Percentiles rank a stretch among this genome's conserved stretches.
phyloP scores from a whole-genome alignment of 768 basidiomycete genomes.

The Trametes sanguinea region DNA sequence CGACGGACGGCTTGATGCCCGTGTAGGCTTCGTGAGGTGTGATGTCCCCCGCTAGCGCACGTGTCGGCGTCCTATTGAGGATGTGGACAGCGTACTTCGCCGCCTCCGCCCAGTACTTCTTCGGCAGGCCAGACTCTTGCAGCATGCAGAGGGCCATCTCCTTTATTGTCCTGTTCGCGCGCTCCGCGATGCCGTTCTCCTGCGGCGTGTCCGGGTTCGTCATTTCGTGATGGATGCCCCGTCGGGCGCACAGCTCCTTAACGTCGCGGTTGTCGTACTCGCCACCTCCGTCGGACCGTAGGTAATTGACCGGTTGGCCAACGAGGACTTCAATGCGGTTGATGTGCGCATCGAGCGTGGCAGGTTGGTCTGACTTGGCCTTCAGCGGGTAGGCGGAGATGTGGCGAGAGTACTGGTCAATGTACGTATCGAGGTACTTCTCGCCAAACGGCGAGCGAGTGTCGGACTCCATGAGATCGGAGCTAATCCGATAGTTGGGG shows the following conservation, averaged over 20 bases:
- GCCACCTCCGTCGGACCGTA: slow-evolving; percentile 28
- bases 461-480: slow-evolving; percentile 8
- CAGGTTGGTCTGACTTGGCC: not conserved
- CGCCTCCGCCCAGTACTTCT: slow-evolving; percentile 19
- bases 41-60: slow-evolving; percentile 4
- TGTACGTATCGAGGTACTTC: slow-evolving; percentile 2
- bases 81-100: slow-evolving; percentile 10
- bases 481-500: slow-evolving; percentile 1
- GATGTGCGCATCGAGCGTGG: slow-evolving; percentile 24
- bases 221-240: slow-evolving; percentile 27
- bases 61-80: slow-evolving; percentile 16
- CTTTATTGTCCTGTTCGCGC: slow-evolving; percentile 34
- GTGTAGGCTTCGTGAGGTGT: slow-evolving; percentile 21
- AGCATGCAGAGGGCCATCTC: slow-evolving; percentile 19
- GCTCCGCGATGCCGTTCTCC: slow-evolving; percentile 43
- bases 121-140: slow-evolving; percentile 18
- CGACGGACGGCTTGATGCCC: slow-evolving; percentile 17
- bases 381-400: slow-evolving; percentile 2
- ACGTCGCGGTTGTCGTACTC: slow-evolving; percentile 26
- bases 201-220: slow-evolving; percentile 13
- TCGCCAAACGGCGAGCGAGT: not conserved
- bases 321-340: slow-evolving; percentile 15
- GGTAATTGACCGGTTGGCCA: slow-evolving; percentile 14
- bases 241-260: slow-evolving; percentile 3
- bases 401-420: not conserved